Base-by-base conservation (phyloP, 2,329 filamentous ascomycete species). In the Scolecobasidium constrictum region DNA sequence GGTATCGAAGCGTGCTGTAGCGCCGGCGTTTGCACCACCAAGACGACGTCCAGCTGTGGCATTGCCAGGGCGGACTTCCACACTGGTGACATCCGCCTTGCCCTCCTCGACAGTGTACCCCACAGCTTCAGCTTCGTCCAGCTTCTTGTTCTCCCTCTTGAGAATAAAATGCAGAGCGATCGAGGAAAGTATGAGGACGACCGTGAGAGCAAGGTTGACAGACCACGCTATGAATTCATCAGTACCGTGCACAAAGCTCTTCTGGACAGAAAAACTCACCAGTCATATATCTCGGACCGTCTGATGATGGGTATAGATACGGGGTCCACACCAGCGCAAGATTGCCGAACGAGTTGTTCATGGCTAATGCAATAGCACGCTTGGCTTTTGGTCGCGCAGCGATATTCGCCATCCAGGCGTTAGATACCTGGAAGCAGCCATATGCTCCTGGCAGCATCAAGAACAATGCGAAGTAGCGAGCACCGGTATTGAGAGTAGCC, bases 381-480 rank as follows among this genome's bases (percentile, higher is more conserved):
- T 87, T 87, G 2, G 83, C 78, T 0, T 82, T 81, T 3, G 85
- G 85, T 3, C 83, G 74, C 1, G 83, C 83, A 40, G 90, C 69
- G 1, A 79, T 81, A 55, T 83, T 85, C 36, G 73, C 77, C 49
- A 88, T 86, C 84, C 84, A 92, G 3, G 78, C 73, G 4, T 84
- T 64, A 1, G 71, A 69, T 1, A 84, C 78, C 1, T 82, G 81
- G 45, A 62, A 63, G n/a, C 59, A 73, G 1, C 72, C 71, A 53
- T 83, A 83, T 3, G 81, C 64, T 0, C 76, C 73, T 31, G 72
- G 68, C 4, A 56, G 53, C 76, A 86, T 85, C 31, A 86, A 64
- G 71, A 86, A 78, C 72, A 86, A 84, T 21, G 77, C 69, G 9
- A 81, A 59, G 48, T 86, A 86, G 23, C 82, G 69, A 0, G 81